phyloP scores from a whole-genome alignment of 2,329 filamentous ascomycete species.

The Metarhizium album region DNA sequence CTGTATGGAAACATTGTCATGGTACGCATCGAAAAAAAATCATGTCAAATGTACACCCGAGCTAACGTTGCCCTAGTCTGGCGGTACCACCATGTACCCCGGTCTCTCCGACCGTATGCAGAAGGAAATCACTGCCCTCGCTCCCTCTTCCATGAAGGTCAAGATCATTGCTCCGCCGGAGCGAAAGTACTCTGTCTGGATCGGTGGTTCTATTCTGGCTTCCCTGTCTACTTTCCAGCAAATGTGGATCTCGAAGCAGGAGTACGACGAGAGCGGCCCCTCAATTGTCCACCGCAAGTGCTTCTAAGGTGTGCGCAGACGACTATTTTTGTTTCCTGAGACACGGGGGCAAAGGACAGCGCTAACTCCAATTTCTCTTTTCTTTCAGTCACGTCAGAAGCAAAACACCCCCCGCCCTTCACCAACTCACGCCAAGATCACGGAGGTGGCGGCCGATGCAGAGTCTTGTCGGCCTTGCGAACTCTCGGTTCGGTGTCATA shows the following conservation, averaged over 20 bases:
- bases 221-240: slow-evolving; percentile 99
- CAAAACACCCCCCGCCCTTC: slow-evolving; percentile 22
- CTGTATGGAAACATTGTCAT: slow-evolving; percentile 99
- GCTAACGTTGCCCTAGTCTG: slow-evolving; percentile 53
- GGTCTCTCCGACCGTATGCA: slow-evolving; percentile 99
- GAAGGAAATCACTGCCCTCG: slow-evolving; percentile 99
- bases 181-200: slow-evolving; percentile 99
- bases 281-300: slow-evolving; percentile 99
- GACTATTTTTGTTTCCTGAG: neutral
- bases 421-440: slow-evolving; percentile 29
- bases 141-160: slow-evolving; percentile 99
- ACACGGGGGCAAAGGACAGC: no score
- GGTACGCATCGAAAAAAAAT: slow-evolving; percentile 46
- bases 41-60: neutral
- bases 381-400: slow-evolving; percentile 19
- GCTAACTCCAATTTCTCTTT: no score
- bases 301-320: slow-evolving; percentile 68
- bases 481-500: slow-evolving; percentile 41
- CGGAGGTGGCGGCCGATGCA: slow-evolving; percentile 33
- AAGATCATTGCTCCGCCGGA: slow-evolving; percentile 99
- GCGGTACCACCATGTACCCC: slow-evolving; percentile 99
- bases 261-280: slow-evolving; percentile 99
- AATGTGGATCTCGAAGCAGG: slow-evolving; percentile 99
- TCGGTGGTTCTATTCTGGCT: slow-evolving; percentile 99
- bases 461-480: slow-evolving; percentile 33